These are phyloP conservation scores for Blastobotrys serpentis DNA, from an alignment of 1,139 yeast species.

Conservation along the genomic window DNA sequence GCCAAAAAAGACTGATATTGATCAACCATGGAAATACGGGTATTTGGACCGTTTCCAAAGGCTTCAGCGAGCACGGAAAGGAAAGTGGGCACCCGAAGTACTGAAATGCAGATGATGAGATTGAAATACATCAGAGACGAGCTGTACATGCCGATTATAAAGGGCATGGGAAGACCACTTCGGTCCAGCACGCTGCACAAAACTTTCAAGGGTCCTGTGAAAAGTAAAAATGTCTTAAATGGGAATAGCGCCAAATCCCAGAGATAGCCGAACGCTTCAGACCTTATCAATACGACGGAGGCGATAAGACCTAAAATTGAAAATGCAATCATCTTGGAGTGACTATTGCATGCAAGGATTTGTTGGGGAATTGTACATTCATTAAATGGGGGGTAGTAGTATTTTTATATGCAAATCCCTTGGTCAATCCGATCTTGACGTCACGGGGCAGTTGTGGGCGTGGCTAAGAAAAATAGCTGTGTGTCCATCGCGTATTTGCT, in stretches of 20 bases:
- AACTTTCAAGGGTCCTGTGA: not conserved
- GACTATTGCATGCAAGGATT: not conserved
- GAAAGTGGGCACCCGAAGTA: conserved; percentile 1
- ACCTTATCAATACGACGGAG: not conserved
- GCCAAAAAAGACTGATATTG: conserved; percentile 6
- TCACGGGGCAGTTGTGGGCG: conserved; percentile 1
- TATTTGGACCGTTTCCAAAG: not conserved
- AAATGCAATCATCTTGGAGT: too few species aligned
- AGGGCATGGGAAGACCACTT: not conserved
- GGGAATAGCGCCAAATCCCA: not conserved
- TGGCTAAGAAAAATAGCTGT: not conserved
- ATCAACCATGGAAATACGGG: not conserved
- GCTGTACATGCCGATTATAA: not conserved
- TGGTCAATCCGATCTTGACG: not conserved
- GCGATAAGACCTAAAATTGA: not conserved
- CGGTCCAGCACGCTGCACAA: not conserved
- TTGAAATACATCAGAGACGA: not conserved
- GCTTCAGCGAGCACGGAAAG: not conserved
- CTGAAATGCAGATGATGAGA: not conserved
- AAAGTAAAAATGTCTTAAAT: not conserved
- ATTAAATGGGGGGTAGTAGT: too few species aligned
- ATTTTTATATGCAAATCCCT: not conserved
- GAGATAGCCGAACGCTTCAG: conserved; percentile 1
- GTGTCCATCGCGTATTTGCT: not conserved
- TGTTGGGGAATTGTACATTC: not conserved